Percentiles rank a stretch among this genome's conserved stretches.
Conservation (phyloP, 768 basidiomycete genomes). For the Chalciporus sphaerocephalus region DNA sequence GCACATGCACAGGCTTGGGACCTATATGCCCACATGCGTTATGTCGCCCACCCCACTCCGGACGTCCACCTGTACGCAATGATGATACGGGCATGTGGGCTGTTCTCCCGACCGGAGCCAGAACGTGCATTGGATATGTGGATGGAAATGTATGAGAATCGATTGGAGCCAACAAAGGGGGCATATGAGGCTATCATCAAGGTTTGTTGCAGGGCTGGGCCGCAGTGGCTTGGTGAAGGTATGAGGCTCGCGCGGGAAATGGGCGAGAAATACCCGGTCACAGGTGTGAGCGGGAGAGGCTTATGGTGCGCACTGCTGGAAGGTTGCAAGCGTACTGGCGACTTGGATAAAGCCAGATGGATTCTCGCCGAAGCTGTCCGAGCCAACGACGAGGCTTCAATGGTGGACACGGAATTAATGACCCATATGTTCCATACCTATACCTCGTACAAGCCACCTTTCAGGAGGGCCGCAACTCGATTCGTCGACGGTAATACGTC, state of each 20-base stretch:
- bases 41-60: conserved; percentile 84
- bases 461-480: conserved; percentile 49
- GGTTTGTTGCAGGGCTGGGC: conserved; percentile 70
- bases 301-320: conserved; percentile 86
- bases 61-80: conserved; percentile 65
- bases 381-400: conserved; percentile 28
- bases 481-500: conserved; percentile 29
- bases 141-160: conserved; percentile 84
- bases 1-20: conserved; percentile 87
- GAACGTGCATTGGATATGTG: conserved; percentile 92
- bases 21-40: conserved; percentile 93
- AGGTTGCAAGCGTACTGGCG: conserved; percentile 83
- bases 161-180: conserved; percentile 55
- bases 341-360: conserved; percentile 81
- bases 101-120: conserved; percentile 61
- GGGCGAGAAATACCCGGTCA: conserved; percentile 60
- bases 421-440: conserved; percentile 85
- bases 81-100: conserved; percentile 87
- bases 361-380: conserved; percentile 75
- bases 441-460: conserved; percentile 71
- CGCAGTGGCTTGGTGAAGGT: conserved; percentile 70
- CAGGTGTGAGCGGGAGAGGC: conserved; percentile 36
- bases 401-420: conserved; percentile 66
- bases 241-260: conserved; percentile 84
- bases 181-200: conserved; percentile 82